Base-by-base conservation (phyloP, 768 basidiomycete species). In the Gloeopeniophorella convolvens region DNA sequence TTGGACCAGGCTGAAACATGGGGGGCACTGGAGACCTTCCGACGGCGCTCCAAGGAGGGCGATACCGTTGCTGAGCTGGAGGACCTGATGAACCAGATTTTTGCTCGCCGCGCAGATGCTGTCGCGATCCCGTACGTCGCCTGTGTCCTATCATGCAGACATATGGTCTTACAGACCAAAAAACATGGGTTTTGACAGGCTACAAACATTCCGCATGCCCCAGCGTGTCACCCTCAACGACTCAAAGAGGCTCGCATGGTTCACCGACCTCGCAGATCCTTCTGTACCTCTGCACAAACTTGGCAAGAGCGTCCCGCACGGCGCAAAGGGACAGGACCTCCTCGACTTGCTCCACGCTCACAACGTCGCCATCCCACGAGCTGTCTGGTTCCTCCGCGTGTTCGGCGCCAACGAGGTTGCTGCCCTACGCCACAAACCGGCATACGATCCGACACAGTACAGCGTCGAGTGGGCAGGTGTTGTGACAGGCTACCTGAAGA, bases 331-430 rank as follows among this genome's bases (percentile, higher is more conserved):
- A 1, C 82, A 85, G 55, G 89, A 90, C 59, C 73, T 92, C 24
- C 69, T 93, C 43, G 89, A 92, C 53, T 69, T 91, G 35, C 66
- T 93, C 26, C 85, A 91, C 47, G 71, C 74, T 5, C 81, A 89
- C 46, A 77, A 82, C 49, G 85, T 92, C 23, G 84, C 83, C 5
- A 84, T 89, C 28, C 75, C 84, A 1, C 76, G 90, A 37, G 90
- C 90, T 3, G 80, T 91, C 6, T 93, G 90, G 90, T 87, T 91
- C 62, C 71, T 92, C 23, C 78, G 89, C 16, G 88, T 90, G 3
- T 80, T 90, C 59, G 90, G 90, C 21, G 88, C 84, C 16, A 90
- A 91, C 58, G 90, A 93, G 67, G 88, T 85, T 42, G 79, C 83
- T 18, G 86, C 84, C 24, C 66, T 88, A 34, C 75, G 85, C 35